Conservation (phyloP, 495 filamentous ascomycete genomes). For the Penicillium salamii region DNA sequence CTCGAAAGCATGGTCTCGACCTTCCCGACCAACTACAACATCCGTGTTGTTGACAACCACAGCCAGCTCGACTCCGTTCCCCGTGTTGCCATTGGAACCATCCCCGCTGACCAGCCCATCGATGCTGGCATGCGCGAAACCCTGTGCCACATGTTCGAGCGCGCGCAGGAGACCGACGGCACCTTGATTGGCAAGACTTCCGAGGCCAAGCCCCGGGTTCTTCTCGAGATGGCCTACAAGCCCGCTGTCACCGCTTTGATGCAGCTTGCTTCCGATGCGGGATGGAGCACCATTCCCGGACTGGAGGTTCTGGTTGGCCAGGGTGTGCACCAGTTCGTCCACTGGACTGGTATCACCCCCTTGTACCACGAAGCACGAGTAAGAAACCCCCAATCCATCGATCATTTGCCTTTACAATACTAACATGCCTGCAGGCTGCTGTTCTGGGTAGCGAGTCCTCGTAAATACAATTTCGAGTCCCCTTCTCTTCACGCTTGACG, state of each 20-base stretch:
- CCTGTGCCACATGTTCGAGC: constrained; percentile 61
- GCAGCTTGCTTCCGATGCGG: constrained; percentile 72
- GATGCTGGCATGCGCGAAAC: constrained; percentile 68
- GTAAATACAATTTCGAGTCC: constrained; percentile 1
- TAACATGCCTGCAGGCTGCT: constrained; percentile 18
- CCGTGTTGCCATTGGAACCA: constrained; percentile 77
- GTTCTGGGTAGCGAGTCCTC: constrained; percentile 25
- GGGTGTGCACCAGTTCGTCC: constrained; percentile 76
- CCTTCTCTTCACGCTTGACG: background rate
- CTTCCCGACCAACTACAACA: constrained; percentile 74
- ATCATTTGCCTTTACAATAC: background rate
- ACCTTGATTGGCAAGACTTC: constrained; percentile 25
- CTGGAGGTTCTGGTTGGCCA: constrained; percentile 89
- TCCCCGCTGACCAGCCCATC: constrained; percentile 86
- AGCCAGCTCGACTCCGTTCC: constrained; percentile 54
- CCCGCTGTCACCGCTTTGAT: constrained; percentile 81
- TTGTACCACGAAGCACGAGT: constrained; percentile 62
- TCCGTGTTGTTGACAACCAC: constrained; percentile 58
- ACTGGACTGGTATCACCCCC: constrained; percentile 76
- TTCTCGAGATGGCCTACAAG: constrained; percentile 97
- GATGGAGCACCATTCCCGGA: constrained; percentile 85
- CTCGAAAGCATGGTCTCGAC: constrained; percentile 61
- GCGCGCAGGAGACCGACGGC: constrained; percentile 38
- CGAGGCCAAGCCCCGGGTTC: constrained; percentile 45
- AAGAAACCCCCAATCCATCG: constrained; percentile 7